Evolutionary conservation across 176 grass and related monocot genomes (phyloP).

Genomic region (Triticum turgidum): DNA sequence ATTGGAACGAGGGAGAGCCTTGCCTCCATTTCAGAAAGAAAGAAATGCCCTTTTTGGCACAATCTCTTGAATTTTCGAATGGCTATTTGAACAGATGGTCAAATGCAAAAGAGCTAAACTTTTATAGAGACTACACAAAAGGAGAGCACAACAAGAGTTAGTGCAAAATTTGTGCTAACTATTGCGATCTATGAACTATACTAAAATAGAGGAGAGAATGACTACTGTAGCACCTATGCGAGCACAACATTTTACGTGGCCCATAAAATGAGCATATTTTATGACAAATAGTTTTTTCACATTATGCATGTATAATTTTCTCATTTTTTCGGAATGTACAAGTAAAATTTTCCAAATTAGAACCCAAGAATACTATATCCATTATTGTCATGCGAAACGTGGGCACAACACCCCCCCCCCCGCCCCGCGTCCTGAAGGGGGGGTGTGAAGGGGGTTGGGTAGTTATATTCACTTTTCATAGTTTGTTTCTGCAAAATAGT

Average conservation of each 20-base stretch:
- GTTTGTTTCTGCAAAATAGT: background rate
- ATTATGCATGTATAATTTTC: background rate
- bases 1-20: no score
- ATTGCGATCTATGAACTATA: background rate
- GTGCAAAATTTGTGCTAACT: background rate
- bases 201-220: background rate
- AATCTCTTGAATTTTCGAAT: no score
- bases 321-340: background rate
- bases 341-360: background rate
- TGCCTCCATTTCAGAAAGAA: no score
- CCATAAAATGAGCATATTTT: background rate
- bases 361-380: background rate
- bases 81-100: no score
- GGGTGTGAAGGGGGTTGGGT: background rate
- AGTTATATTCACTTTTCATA: background rate
- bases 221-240: background rate
- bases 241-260: background rate
- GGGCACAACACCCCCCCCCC: no score
- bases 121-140: no score
- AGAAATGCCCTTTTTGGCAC: no score
- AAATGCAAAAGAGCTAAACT: no score
- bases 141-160: no score
- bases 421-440: no score
- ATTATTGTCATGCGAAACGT: background rate
- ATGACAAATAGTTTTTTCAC: background rate